Evolutionary conservation across 345 rosid species (phyloP), one percentile per base, ranked within the genome.

Genomic region (Eucalyptus pauciflora): DNA sequence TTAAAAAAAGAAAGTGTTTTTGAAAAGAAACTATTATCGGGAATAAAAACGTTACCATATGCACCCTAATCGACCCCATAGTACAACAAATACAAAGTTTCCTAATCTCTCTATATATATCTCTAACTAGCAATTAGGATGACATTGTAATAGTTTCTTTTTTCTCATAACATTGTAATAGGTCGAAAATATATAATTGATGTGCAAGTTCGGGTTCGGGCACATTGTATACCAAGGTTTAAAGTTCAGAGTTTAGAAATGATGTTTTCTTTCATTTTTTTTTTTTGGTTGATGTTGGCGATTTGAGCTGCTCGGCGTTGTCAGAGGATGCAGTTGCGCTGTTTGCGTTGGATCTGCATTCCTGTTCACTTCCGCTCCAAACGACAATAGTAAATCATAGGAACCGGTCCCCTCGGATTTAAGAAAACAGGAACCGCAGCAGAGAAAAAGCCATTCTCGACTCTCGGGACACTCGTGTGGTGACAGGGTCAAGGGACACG

Each of bases 91-190:
- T 7, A 27, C 8, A 62, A 27, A 64, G 33, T 29, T 64, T 64
- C 31, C 33, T 4, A 7, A 7, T n/a, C 7, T 58, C 62, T 56
- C 29, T 24, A 1, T 4, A 24, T 56, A 27, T 12, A 60, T 60
- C 2, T 52, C 24, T 60, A 27, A 27, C 3, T 27, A 13, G 7
- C 33, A 27, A 60, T 27, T 60, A 13, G 16, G 15, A 27, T 60
- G 1, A 64, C 37, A 14, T 7, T 2, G 0, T 64, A 64, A 64
- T 29, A 6, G 37, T 51, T 7, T 3, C 2, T 51, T 51, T 51
- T 51, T 18, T 52, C 56, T 18, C 24, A 1, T 0, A 13, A 64
- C 18, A 14, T n/a, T n/a, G 1, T 64, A 64, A n/a, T 14, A 2
- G 76, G 10, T n/a, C 16, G 1, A n/a, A 14, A 64, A 14, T 64